Percentiles rank a stretch among this genome's conserved stretches.
Conservation (phyloP, 2,329 filamentous ascomycete genomes). For the Microdochium trichocladiopsis region DNA sequence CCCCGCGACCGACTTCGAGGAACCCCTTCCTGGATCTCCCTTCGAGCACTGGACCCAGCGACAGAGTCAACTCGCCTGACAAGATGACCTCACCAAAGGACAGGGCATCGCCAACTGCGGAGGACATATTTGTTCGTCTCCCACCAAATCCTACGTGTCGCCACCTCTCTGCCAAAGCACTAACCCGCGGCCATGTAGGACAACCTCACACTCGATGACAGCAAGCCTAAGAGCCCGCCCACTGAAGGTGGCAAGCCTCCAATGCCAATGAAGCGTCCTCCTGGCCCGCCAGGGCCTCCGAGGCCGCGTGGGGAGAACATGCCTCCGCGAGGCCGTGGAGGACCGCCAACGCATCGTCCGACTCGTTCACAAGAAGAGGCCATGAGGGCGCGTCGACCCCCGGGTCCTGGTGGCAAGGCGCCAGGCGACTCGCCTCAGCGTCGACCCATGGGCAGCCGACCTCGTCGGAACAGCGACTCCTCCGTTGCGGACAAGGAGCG, state of each 20-base stretch:
- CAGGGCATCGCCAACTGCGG: constrained; percentile 46
- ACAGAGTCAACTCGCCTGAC: constrained; percentile 31
- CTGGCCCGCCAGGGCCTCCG: constrained; percentile 20
- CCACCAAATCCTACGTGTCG: constrained; percentile 2
- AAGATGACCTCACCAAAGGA: constrained; percentile 43
- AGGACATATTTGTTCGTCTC: constrained; percentile 70
- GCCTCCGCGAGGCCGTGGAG: constrained; percentile 36
- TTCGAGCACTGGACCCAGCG: constrained; percentile 19
- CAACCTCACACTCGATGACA: constrained; percentile 59
- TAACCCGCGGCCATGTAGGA: constrained; percentile 36
- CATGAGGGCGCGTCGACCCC: constrained; percentile 37
- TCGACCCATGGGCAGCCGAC: constrained; percentile 36
- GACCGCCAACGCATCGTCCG: constrained; percentile 48
- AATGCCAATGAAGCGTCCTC: constrained; percentile 28
- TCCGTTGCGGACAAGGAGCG: constrained; percentile 59
- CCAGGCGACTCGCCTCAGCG: constrained; percentile 28
- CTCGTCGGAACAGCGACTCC: constrained; percentile 73
- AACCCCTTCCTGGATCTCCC: constrained; percentile 69
- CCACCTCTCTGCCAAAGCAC: background rate
- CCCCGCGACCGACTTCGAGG: constrained; percentile 57
- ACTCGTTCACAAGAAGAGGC: constrained; percentile 62
- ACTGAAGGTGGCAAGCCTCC: constrained; percentile 6
- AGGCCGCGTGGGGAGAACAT: constrained; percentile 39
- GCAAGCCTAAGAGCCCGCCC: constrained; percentile 23
- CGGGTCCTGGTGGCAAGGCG: constrained; percentile 26